Conservation (phyloP, 768 basidiomycete species). For the Stropharia rugosoannulata region DNA sequence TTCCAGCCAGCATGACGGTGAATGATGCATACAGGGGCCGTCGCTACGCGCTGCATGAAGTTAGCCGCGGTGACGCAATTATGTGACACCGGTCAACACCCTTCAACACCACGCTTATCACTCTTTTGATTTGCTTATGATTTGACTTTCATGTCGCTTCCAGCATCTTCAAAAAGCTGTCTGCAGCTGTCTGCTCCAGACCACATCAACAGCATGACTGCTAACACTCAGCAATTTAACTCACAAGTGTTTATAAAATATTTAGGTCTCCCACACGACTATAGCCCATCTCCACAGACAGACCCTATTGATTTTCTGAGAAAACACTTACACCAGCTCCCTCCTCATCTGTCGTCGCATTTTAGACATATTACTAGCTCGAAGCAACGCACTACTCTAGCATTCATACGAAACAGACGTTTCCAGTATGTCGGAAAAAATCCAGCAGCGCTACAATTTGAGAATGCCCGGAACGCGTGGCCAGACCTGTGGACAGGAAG, state of each 20-base stretch:
- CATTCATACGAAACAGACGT: slow-evolving; percentile 71
- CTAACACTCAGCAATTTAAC: slow-evolving; percentile 26
- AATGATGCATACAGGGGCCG: neutral
- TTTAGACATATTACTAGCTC: slow-evolving; percentile 53
- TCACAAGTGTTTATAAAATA: slow-evolving; percentile 36
- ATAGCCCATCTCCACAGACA: slow-evolving; percentile 56
- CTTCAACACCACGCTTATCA: no score
- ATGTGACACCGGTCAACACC: no score
- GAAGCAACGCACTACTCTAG: slow-evolving; percentile 62
- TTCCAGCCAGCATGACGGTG: neutral
- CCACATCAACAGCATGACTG: neutral
- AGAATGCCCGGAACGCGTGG: slow-evolving; percentile 57
- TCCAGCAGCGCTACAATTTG: slow-evolving; percentile 56
- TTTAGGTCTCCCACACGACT: slow-evolving; percentile 58
- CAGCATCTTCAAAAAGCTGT: neutral
- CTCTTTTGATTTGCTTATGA: no score
- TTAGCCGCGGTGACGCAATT: no score
- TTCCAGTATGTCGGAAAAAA: slow-evolving; percentile 56
- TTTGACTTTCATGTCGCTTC: no score
- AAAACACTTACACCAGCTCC: slow-evolving; percentile 58
- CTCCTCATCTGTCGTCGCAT: slow-evolving; percentile 56
- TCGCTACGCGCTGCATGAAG: no score
- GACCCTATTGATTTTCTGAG: slow-evolving; percentile 65
- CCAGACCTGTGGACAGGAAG: slow-evolving; percentile 65
- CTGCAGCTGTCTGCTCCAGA: neutral